Conservation (phyloP, 2,329 filamentous ascomycete species). For the Colletotrichum tropicicola region DNA sequence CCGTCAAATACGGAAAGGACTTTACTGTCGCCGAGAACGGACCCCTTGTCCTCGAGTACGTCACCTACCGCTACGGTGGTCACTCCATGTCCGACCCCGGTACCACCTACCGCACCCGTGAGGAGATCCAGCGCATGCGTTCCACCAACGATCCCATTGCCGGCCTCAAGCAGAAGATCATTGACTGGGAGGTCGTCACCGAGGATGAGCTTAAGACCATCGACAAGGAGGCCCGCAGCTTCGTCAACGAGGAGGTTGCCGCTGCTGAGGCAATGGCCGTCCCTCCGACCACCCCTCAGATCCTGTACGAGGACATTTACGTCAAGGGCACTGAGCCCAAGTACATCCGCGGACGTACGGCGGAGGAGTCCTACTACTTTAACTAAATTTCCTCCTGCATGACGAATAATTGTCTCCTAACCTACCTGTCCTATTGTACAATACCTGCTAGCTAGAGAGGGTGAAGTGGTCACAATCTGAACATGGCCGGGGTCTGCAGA, state of each 20-base stretch:
- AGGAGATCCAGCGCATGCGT: conserved; percentile 99
- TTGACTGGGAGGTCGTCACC: conserved; percentile 90
- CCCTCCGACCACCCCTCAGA: conserved; percentile 82
- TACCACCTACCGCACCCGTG: conserved; percentile 98
- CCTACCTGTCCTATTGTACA: conserved; percentile 32
- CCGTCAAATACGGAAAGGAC: conserved; percentile 92
- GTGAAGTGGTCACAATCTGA: conserved; percentile 30
- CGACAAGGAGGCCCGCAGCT: conserved; percentile 89
- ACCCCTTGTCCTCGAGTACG: conserved; percentile 96
- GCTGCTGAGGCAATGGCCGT: conserved; percentile 86
- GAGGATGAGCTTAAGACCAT: conserved; percentile 97
- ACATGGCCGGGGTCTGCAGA: conserved; percentile 29
- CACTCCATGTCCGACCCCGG: conserved; percentile 99
- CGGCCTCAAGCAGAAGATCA: conserved; percentile 95
- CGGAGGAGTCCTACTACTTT: conserved; percentile 96
- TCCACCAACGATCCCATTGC: conserved; percentile 98
- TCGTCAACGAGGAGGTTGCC: conserved; percentile 90
- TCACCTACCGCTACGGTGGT: conserved; percentile 98
- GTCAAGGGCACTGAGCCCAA: conserved; percentile 86
- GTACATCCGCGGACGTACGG: conserved; percentile 86
- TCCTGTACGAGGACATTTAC: conserved; percentile 97
- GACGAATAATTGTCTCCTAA: conserved; percentile 30
- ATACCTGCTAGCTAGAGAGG: conserved; percentile 33
- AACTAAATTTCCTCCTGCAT: conserved; percentile 47
- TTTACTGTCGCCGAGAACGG: conserved; percentile 86